Conservation (phyloP, 495 filamentous ascomycete species). For the Melanomma pulvis-pyrius region DNA sequence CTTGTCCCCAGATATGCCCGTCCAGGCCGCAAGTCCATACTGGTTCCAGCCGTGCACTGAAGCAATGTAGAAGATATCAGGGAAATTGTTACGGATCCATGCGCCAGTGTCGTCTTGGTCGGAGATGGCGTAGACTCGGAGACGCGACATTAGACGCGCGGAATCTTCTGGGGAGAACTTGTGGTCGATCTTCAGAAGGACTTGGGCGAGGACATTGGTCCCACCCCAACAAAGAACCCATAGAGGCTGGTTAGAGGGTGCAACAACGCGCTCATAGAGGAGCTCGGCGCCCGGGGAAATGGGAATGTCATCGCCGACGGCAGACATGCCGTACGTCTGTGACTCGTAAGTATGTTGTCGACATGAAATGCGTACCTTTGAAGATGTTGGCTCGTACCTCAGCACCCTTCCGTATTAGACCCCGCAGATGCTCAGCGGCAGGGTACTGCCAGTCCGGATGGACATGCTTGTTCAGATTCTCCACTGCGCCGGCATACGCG, state of each 20-base stretch:
- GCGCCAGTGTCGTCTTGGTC: slow-evolving; percentile 56
- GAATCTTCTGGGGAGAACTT: slow-evolving; percentile 41
- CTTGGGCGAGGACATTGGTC: slow-evolving; percentile 53
- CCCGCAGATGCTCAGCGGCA: slow-evolving; percentile 40
- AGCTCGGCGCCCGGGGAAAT: slow-evolving; percentile 43
- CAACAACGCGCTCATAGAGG: slow-evolving; percentile 44
- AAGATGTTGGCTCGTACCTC: slow-evolving; percentile 8
- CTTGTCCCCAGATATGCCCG: slow-evolving; percentile 51
- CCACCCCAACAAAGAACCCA: slow-evolving; percentile 56
- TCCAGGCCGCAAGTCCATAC: slow-evolving; percentile 54
- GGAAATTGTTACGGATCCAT: slow-evolving; percentile 53
- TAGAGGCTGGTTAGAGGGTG: slow-evolving; percentile 44
- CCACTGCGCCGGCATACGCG: slow-evolving; percentile 48
- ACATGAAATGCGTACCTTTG: background rate
- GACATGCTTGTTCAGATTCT: slow-evolving; percentile 50
- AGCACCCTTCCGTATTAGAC: slow-evolving; percentile 43
- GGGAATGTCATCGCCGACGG: slow-evolving; percentile 25
- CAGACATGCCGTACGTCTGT: slow-evolving; percentile 34
- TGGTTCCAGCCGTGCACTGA: slow-evolving; percentile 54
- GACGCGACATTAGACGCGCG: slow-evolving; percentile 42
- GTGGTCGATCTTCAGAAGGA: slow-evolving; percentile 45
- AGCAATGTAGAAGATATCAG: slow-evolving; percentile 53
- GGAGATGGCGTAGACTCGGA: slow-evolving; percentile 54
- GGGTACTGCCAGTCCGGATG: slow-evolving; percentile 46
- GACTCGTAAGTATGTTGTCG: background rate